phyloP scores from a whole-genome alignment of 139 green algal species.

The Dunaliella sp. region DNA sequence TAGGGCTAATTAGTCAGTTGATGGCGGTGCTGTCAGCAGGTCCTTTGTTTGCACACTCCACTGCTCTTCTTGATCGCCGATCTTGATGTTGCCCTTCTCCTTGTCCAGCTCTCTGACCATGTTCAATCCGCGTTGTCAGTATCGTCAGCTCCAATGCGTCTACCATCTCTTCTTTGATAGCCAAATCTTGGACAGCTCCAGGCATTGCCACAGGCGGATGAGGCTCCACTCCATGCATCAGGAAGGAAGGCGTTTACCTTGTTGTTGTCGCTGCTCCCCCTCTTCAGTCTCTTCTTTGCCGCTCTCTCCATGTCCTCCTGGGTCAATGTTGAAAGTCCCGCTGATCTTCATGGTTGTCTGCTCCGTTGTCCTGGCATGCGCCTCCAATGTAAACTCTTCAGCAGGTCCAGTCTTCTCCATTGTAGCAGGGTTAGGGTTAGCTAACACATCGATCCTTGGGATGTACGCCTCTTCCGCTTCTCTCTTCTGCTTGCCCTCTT shows the following conservation, averaged over 20 bases:
- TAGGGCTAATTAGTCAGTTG: too few relatives aligned
- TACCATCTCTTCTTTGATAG: background rate
- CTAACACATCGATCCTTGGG: too few relatives aligned
- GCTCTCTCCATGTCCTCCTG: too few relatives aligned
- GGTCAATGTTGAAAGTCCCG: too few relatives aligned
- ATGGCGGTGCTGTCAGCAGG: background rate
- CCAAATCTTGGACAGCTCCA: background rate
- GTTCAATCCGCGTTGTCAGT: background rate
- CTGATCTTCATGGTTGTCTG: too few relatives aligned
- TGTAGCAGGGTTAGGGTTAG: too few relatives aligned
- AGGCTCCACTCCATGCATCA: background rate
- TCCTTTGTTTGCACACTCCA: background rate
- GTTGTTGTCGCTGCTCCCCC: background rate
- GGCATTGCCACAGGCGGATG: background rate
- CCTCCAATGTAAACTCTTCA: too few relatives aligned
- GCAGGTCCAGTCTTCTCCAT: too few relatives aligned
- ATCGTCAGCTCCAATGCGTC: background rate
- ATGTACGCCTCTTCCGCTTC: too few relatives aligned
- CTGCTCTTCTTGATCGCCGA: background rate
- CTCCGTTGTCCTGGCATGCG: too few relatives aligned
- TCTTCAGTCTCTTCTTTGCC: too few relatives aligned
- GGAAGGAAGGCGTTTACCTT: background rate
- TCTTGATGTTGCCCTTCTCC: background rate
- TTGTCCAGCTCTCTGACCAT: background rate
- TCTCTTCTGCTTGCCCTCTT: too few relatives aligned